Evolutionary conservation across 768 basidiomycete genomes (phyloP).

Genomic region (Boletus sp.): DNA sequence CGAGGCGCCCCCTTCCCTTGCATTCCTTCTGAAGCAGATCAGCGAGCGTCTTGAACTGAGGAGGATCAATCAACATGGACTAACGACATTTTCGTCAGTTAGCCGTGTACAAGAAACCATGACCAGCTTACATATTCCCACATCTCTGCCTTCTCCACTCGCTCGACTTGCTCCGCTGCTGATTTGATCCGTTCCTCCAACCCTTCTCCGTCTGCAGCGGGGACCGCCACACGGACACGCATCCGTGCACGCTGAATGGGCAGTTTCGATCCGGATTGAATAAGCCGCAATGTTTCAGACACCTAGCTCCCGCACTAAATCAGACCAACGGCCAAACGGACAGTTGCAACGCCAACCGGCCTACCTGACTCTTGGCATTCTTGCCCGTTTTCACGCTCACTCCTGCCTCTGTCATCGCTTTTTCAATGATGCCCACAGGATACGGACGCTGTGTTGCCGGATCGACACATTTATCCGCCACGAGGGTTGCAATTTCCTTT

Average conservation of each 20-base stretch:
- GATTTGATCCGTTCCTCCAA: conserved; percentile 70
- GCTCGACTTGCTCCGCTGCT: conserved; percentile 79
- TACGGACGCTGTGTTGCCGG: conserved; percentile 87
- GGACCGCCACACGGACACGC: conserved; percentile 82
- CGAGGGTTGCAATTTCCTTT: conserved; percentile 88
- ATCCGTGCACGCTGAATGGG: conserved; percentile 93
- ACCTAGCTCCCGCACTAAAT: conserved; percentile 47
- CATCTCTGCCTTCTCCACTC: conserved; percentile 69
- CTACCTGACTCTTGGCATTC: conserved; percentile 90
- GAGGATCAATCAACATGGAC: conserved; percentile 91
- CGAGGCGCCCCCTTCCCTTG: conserved; percentile 82
- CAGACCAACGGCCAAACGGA: background rate
- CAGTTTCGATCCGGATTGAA: conserved; percentile 80
- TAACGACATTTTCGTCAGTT: conserved; percentile 32
- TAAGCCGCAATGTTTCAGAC: conserved; percentile 79
- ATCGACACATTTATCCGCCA: conserved; percentile 95
- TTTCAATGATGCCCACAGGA: conserved; percentile 94
- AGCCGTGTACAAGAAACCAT: background rate
- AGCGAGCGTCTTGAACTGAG: conserved; percentile 83
- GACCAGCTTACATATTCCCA: conserved; percentile 78
- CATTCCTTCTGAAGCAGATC: conserved; percentile 89
- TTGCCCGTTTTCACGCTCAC: conserved; percentile 88
- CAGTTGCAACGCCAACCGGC: conserved; percentile 4
- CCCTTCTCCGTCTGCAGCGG: conserved; percentile 58
- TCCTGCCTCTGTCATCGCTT: conserved; percentile 93